A percentile compares a stretch with the other conserved stretches of the same genome.
These are phyloP conservation scores for Fraxinus paxiana DNA, from an alignment of 305 asterid genomes.

Conservation along the genomic window DNA sequence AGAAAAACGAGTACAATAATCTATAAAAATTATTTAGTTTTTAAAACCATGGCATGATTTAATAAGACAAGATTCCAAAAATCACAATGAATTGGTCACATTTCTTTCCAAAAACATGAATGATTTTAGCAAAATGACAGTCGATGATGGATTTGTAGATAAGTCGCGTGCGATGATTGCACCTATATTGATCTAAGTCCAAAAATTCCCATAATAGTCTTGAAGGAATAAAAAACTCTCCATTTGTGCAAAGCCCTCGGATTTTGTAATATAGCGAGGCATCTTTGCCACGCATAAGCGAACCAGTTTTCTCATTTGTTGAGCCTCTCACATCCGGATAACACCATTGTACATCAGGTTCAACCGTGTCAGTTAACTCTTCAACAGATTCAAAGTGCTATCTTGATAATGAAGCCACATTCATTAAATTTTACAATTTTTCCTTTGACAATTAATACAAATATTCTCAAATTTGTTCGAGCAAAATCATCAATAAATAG, in stretches of 20 bases:
- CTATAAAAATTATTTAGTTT: not conserved
- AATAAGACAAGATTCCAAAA: not conserved
- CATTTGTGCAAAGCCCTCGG: not conserved
- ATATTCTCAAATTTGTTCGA: not conserved
- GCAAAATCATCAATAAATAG: not conserved
- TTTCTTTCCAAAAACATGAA: not conserved
- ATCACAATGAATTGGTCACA: not conserved
- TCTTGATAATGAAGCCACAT: not conserved
- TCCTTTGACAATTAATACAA: not conserved
- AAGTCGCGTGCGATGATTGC: not conserved
- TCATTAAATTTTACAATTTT: not conserved
- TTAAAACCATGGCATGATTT: not conserved
- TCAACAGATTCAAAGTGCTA: not conserved
- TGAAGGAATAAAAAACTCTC: not conserved
- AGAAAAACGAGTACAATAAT: not conserved
- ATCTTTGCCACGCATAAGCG: not conserved
- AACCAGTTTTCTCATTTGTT: not conserved
- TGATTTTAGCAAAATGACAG: not conserved
- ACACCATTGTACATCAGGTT: not conserved
- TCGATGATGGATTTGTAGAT: not conserved
- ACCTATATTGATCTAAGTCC: not conserved
- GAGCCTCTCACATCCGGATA: not conserved
- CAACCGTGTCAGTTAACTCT: not conserved
- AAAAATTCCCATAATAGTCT: not conserved
- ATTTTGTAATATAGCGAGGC: not conserved